A percentile compares a stretch with the other conserved stretches of the same genome.
These are phyloP conservation scores for Pulveroboletus sp. DNA, from an alignment of 768 basidiomycete species.

Conservation along the genomic window DNA sequence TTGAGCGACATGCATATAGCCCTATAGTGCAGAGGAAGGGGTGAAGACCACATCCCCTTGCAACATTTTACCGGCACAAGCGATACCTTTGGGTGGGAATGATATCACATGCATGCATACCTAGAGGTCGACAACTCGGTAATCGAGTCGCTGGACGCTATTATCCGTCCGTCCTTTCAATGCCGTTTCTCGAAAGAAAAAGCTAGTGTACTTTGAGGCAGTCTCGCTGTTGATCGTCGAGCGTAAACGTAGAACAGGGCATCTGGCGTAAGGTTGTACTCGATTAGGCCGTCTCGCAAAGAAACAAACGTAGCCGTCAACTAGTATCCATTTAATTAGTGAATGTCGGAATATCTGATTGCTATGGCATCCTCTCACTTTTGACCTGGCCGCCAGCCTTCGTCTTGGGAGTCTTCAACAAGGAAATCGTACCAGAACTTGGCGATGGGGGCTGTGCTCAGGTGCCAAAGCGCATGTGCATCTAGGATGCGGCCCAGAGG, in stretches of 20 bases:
- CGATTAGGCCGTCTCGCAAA: neutral
- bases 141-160: constrained; percentile 31
- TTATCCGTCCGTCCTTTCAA: constrained; percentile 29
- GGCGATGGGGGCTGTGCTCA: constrained; percentile 74
- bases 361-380: constrained; percentile 17
- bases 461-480: constrained; percentile 92
- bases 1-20: too few species aligned
- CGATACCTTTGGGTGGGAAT: constrained; percentile 8
- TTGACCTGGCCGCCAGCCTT: constrained; percentile 54
- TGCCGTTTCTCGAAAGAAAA: neutral
- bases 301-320: constrained; percentile 4
- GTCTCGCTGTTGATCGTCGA: constrained; percentile 33
- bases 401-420: constrained; percentile 63
- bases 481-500: constrained; percentile 74
- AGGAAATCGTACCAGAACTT: constrained; percentile 85
- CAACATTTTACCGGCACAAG: too few species aligned
- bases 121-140: constrained; percentile 33
- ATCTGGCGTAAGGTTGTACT: constrained; percentile 5
- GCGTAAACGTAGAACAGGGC: constrained; percentile 22
- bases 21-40: too few species aligned
- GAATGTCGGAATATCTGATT: constrained; percentile 1
- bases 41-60: too few species aligned
- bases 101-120: constrained; percentile 34
- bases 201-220: constrained; percentile 8
- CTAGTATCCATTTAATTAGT: constrained; percentile 12